Evolutionary conservation across 768 basidiomycete species (phyloP).

Genomic region (Symmetrospora coprosmae): DNA sequence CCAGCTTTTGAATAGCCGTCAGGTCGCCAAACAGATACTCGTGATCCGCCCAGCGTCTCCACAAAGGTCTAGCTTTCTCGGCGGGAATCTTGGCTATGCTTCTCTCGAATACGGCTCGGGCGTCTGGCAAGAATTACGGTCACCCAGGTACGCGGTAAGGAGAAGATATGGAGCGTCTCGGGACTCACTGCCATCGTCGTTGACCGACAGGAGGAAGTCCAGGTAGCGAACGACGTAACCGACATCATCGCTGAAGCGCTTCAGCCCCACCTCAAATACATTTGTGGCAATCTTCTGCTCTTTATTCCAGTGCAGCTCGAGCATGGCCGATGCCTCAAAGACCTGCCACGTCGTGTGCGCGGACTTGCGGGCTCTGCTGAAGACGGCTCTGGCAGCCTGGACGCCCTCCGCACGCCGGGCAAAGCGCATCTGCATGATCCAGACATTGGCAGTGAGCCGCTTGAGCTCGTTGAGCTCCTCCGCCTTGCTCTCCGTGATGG

Average conservation of each 20-base stretch:
- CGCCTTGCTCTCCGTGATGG: conserved; percentile 20
- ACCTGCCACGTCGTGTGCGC: conserved; percentile 61
- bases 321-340: conserved; percentile 76
- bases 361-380: conserved; percentile 61
- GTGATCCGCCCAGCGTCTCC: conserved; percentile 92
- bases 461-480: conserved; percentile 47
- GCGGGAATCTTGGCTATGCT: conserved; percentile 59
- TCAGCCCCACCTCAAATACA: conserved; percentile 86
- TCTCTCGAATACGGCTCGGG: conserved; percentile 84
- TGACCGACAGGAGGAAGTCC: conserved; percentile 80
- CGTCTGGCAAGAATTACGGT: conserved; percentile 57
- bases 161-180: too few relatives aligned
- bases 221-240: conserved; percentile 71
- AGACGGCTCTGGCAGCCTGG: conserved; percentile 60
- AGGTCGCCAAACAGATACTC: conserved; percentile 92
- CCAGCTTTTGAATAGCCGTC: conserved; percentile 71
- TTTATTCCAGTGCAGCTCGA: conserved; percentile 84
- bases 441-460: conserved; percentile 57
- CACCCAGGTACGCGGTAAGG: too few relatives aligned
- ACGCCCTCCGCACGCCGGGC: conserved; percentile 74
- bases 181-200: conserved; percentile 79
- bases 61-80: conserved; percentile 67
- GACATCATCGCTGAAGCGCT: conserved; percentile 60
- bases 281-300: conserved; percentile 64
- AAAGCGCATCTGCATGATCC: conserved; percentile 81